Evolutionary conservation across 495 filamentous ascomycete species (phyloP), one percentile per base, ranked within the genome.

Genomic region (Xylaria scruposa): DNA sequence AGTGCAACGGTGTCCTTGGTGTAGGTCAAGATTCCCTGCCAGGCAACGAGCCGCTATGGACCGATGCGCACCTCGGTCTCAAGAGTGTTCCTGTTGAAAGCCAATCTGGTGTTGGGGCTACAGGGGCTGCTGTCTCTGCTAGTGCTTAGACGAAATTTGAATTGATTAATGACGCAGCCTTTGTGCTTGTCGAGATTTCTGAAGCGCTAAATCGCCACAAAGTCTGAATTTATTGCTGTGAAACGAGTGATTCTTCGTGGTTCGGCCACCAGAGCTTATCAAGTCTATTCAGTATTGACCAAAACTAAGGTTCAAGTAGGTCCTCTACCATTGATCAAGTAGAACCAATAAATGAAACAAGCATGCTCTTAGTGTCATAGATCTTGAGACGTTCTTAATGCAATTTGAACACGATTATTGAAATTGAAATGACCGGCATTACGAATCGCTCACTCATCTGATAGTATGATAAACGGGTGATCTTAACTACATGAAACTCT

Each of bases 11-110:
- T 8, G 9, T n/a, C 21, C 47, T 51, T 51, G 47, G 47, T 51
- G 47, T 51, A 51, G 47, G 47, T 51, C 4, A 51, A 10, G 47
- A 51, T 12, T 51, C 47, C 9, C 24, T 24, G 47, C 47, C 47
- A 24, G 47, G 47, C 47, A 51, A 51, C 47, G n/a, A 51, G 47
- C 47, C 47, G n/a, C 47, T 51, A 51, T 51, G 47, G 47, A 51
- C 47, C 47, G 47, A 51, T 51, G 47, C 47, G 6, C 47, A 51
- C 47, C 47, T 51, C n/a, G 47, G 47, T 51, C 47, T 51, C 47
- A 51, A 51, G n/a, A 51, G 7, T 12, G n/a, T 51, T 51, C 47
- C 47, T n/a, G 47, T 51, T 24, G 47, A 51, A 51, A n/a, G 47
- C 9, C 47, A 51, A 51, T 51, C 47, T 51, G 47, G 47, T 51